A percentile compares a stretch with the other conserved stretches of the same genome.
Conservation (phyloP, 2,329 filamentous ascomycete species). For the Zymoseptoria brevis region DNA sequence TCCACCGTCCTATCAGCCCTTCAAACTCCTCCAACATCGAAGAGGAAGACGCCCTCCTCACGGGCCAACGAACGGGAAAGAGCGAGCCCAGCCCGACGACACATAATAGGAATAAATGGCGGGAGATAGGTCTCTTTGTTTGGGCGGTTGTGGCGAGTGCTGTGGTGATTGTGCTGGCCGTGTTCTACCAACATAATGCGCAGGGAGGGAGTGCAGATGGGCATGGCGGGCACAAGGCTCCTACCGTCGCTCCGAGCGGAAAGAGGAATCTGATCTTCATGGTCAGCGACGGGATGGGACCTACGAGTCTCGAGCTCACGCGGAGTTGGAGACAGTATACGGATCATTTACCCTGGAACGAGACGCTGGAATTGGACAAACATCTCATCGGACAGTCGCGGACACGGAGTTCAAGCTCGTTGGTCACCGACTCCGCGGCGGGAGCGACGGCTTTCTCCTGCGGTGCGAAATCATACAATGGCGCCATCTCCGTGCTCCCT, state of each 20-base stretch:
- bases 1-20: slow-evolving; percentile 49
- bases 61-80: slow-evolving; percentile 40
- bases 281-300: slow-evolving; percentile 98
- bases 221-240: background rate
- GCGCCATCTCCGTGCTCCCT: slow-evolving; percentile 82
- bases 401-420: slow-evolving; percentile 72
- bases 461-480: slow-evolving; percentile 89
- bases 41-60: slow-evolving; percentile 53
- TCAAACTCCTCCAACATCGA: slow-evolving; percentile 50
- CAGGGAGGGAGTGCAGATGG: slow-evolving; percentile 21
- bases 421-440: slow-evolving; percentile 94
- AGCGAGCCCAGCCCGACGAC: slow-evolving; percentile 28
- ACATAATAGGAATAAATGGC: slow-evolving; percentile 49
- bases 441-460: slow-evolving; percentile 95
- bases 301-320: slow-evolving; percentile 79
- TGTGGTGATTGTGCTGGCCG: slow-evolving; percentile 68
- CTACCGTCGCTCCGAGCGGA: slow-evolving; percentile 29
- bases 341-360: slow-evolving; percentile 61
- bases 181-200: slow-evolving; percentile 61
- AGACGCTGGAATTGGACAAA: slow-evolving; percentile 72
- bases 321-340: slow-evolving; percentile 76
- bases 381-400: slow-evolving; percentile 86
- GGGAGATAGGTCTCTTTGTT: slow-evolving; percentile 67
- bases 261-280: slow-evolving; percentile 97
- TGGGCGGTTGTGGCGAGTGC: slow-evolving; percentile 80